Conservation (phyloP, 1,284 basidiomycete species). For the Prillingera fragicola region DNA sequence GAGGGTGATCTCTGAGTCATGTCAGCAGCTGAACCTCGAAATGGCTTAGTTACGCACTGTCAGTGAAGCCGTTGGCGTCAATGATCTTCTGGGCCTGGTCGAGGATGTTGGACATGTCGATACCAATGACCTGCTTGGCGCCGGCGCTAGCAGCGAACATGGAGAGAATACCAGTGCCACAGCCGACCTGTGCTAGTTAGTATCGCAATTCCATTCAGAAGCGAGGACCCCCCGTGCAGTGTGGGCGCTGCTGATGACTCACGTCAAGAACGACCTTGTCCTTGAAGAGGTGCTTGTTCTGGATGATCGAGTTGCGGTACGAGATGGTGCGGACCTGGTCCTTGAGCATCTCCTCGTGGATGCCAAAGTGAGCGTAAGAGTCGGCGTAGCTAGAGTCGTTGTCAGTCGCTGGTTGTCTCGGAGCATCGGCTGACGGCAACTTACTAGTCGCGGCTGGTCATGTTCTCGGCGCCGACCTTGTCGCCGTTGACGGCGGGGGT, state of each 20-base stretch:
- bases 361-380: slow-evolving; percentile 67
- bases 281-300: slow-evolving; percentile 94
- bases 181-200: slow-evolving; percentile 59
- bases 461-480: slow-evolving; percentile 36
- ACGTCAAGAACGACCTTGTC: slow-evolving; percentile 92
- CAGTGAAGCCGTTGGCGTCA: slow-evolving; percentile 87
- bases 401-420: not conserved
- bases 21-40: slow-evolving; percentile 7
- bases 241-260: slow-evolving; percentile 15
- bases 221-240: too few species aligned
- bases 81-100: slow-evolving; percentile 98
- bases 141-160: slow-evolving; percentile 99
- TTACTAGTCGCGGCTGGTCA: slow-evolving; percentile 47
- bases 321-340: slow-evolving; percentile 91
- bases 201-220: not conserved
- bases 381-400: slow-evolving; percentile 76
- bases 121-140: slow-evolving; percentile 91
- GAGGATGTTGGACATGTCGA: slow-evolving; percentile 99
- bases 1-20: slow-evolving; percentile 72
- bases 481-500: slow-evolving; percentile 38
- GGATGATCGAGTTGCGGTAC: slow-evolving; percentile 90
- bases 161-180: slow-evolving; percentile 95
- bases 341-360: slow-evolving; percentile 99
- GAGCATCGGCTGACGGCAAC: slow-evolving; percentile 13
- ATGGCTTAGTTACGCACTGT: slow-evolving; percentile 59